Evolutionary conservation across 2,329 filamentous ascomycete species (phyloP).

Genomic region (Microthyrium microscopicum): DNA sequence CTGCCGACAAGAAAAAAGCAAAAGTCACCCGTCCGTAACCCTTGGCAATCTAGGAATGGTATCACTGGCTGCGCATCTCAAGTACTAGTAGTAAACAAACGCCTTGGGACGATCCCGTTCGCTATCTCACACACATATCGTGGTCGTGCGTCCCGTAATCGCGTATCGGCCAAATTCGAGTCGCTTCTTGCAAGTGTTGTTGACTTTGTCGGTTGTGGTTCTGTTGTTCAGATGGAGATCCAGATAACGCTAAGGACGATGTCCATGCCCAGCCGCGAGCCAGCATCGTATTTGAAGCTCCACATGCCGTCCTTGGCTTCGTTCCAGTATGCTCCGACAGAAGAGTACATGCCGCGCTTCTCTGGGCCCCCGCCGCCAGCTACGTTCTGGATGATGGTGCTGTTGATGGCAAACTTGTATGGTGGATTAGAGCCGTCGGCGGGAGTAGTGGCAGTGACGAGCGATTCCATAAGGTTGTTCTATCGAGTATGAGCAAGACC

Average conservation of each 20-base stretch:
- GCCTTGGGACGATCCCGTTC: too few relatives aligned
- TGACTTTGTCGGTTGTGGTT: too few relatives aligned
- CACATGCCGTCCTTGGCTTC: conserved; percentile 82
- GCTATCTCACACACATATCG: too few relatives aligned
- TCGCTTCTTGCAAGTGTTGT: too few relatives aligned
- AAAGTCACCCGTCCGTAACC: too few relatives aligned
- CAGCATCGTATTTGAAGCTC: conserved; percentile 66
- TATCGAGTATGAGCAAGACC: conserved; percentile 9
- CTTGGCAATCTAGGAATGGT: too few relatives aligned
- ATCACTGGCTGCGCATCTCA: too few relatives aligned
- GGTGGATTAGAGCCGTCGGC: conserved; percentile 36
- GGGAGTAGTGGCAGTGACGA: conserved; percentile 58
- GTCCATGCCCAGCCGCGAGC: conserved; percentile 34
- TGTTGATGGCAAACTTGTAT: conserved; percentile 95
- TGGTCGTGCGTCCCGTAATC: too few relatives aligned
- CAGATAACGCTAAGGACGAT: conserved; percentile 46
- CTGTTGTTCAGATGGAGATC: conserved; percentile 54
- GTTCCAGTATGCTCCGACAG: conserved; percentile 76
- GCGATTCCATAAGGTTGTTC: conserved; percentile 43
- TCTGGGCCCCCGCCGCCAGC: too few relatives aligned
- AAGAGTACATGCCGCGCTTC: conserved; percentile 81
- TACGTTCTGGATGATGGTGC: conserved; percentile 92
- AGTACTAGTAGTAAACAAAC: too few relatives aligned
- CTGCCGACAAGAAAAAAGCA: too few relatives aligned
- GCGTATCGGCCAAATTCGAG: too few relatives aligned